Base-by-base conservation (phyloP, 768 basidiomycete species). In the Exidia glandulosa region DNA sequence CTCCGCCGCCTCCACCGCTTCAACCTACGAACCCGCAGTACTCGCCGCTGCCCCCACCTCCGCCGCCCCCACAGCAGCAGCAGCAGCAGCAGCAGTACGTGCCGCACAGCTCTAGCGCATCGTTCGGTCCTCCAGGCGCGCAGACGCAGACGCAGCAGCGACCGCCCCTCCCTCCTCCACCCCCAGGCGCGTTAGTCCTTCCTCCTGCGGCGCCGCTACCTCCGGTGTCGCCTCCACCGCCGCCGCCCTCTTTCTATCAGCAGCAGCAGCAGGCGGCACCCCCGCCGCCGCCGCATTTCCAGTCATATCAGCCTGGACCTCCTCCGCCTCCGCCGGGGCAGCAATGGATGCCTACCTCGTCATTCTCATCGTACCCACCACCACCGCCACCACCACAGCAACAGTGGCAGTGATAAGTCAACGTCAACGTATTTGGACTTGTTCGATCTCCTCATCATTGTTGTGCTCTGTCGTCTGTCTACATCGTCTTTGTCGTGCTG, bases 261-360 rank as follows among this genome's bases (percentile, higher is more conserved):
- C 37, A 41, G 32, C 59, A 45, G 29, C 32, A 25, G 16, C 59
- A 58, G 37, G 59, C 60, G 45, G 58, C 56, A 41, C 63, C 59
- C 48, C 58, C 33, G 25, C 57, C 56, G 19, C 60, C 56, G 14
- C 60, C 57, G 33, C 41, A 30, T 9, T 16, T n/a, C n/a, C 25
- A 48, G 19, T 54, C 50, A 29, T 54, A 54, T 19, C 30, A n/a
- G 14, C 27, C 27, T 12, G 36, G 50, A 19, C 36, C 60, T 7
- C 59, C 60, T n/a, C 61, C 61, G 14, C 10, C 47, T 19, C 63
- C 58, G 50, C 63, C 60, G 25, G 25, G 25, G 6, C 50, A 23
- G 9, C 25, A 27, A 10, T 54, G 50, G 50, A 27, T 54, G 30
- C 50, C 14, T 14, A 7, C 5, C 25, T 29, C 50, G 6, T 54